Percentiles rank a stretch among this genome's conserved stretches.
Evolutionary conservation across 495 filamentous ascomycete species (phyloP).

Genomic region (Parathielavia hyrcaniae): DNA sequence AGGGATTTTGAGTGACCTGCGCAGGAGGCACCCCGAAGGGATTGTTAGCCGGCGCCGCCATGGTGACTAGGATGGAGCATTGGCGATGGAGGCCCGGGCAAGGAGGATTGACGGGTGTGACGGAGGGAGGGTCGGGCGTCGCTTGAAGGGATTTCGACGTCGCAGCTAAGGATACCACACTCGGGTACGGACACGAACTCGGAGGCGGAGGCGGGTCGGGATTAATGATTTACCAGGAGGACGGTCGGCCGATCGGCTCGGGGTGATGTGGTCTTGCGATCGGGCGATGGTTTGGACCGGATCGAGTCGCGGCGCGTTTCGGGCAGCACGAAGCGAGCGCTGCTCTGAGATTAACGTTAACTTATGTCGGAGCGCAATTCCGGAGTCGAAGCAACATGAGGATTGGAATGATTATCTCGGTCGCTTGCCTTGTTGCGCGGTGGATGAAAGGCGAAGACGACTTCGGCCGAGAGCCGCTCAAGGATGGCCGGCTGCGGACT

Average conservation of each 20-base stretch:
- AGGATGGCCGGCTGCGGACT: neutral
- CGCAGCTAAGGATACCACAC: neutral
- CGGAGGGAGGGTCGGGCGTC: conserved; percentile 2
- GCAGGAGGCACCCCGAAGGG: conserved; percentile 25
- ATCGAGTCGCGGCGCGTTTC: neutral
- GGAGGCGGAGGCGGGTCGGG: neutral
- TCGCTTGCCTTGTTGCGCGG: neutral
- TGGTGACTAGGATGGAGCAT: conserved; percentile 23
- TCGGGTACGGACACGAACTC: neutral
- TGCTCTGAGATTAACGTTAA: no score
- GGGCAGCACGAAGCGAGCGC: conserved; percentile 1
- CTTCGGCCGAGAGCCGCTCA: neutral
- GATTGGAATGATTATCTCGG: neutral
- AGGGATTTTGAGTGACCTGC: conserved; percentile 11
- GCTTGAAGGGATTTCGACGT: neutral
- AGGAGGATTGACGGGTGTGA: conserved; percentile 2
- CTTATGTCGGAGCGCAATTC: conserved; percentile 1
- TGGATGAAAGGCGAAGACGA: neutral
- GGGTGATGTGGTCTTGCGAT: neutral
- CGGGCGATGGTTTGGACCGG: neutral
- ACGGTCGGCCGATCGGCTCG: neutral
- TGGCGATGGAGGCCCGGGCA: conserved; percentile 11
- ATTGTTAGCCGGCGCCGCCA: conserved; percentile 27
- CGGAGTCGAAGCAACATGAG: neutral
- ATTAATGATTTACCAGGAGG: conserved; percentile 9